phyloP scores from a whole-genome alignment of 805 yeast genomes.

The Starmera amethionina region DNA sequence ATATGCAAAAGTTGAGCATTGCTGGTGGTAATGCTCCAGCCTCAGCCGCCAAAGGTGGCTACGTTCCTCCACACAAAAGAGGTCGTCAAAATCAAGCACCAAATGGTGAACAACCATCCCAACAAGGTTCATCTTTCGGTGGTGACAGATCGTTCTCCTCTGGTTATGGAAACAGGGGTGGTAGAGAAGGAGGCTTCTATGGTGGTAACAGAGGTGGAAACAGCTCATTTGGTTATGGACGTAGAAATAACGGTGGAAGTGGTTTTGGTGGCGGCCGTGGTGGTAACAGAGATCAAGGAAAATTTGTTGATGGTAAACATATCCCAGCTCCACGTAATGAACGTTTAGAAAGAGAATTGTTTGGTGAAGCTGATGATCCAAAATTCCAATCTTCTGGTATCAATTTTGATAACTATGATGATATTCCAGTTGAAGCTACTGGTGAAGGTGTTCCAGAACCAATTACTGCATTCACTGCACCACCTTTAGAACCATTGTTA shows the following conservation, averaged over 20 bases:
- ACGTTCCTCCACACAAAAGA: constrained; percentile 50
- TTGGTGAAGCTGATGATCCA: constrained; percentile 65
- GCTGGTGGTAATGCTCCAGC: constrained; percentile 19
- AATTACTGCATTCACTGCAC: constrained; percentile 75
- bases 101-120: constrained; percentile 12
- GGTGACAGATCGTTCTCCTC: constrained; percentile 7
- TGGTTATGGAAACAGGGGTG: constrained; percentile 19
- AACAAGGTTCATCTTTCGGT: constrained; percentile 6
- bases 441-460: constrained; percentile 96
- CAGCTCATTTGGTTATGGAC: constrained; percentile 21
- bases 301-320: constrained; percentile 82
- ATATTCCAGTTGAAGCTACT: constrained; percentile 95
- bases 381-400: constrained; percentile 88
- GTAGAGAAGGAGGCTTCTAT: constrained; percentile 20
- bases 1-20: constrained; percentile 47
- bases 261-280: constrained; percentile 26
- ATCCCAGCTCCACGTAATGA: constrained; percentile 69
- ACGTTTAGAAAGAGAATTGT: constrained; percentile 66
- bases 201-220: constrained; percentile 22
- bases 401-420: constrained; percentile 97
- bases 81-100: constrained; percentile 19
- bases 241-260: constrained; percentile 22
- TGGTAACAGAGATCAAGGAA: constrained; percentile 50
- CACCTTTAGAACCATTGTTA: constrained; percentile 81
- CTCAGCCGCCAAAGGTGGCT: constrained; percentile 19